Evolutionary conservation across 2,329 filamentous ascomycete genomes (phyloP), one percentile per base, ranked within the genome.

Genomic region (Diaporthe aspalathi): DNA sequence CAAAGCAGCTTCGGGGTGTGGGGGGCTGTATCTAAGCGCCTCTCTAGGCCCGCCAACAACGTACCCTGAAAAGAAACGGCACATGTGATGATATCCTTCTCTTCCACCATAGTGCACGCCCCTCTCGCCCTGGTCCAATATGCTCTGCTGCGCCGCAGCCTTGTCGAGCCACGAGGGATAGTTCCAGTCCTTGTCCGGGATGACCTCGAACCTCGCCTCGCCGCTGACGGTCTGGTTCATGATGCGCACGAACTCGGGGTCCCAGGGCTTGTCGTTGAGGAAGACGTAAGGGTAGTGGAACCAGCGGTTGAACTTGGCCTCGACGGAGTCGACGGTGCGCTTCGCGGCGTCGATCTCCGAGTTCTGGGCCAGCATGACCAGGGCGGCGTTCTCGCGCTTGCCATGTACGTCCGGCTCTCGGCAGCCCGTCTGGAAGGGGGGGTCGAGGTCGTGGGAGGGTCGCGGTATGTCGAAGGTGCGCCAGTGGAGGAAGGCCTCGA

Each of bases 361-460:
- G 74, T 86, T 86, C 47, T 83, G 83, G 66, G 82, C 83, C 69
- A 86, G 77, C 83, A 85, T 85, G 52, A 86, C 81, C 38, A 86
- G 73, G 45, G 80, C 81, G 66, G 83, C 84, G 71, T 83, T 84
- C 75, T 84, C 83, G 73, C 84, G 82, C 49, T 20, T 40, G 14
- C 49, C 66, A 22, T 38, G 52, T 43, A 79, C 27, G 3, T 29
- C 11, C 6, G 83, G 83, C 72, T 83, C 80, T 67, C 81, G 82
- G 74, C 83, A 84, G 16, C 78, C 76, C 1, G 77, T 80, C 73
- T 79, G 78, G 74, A 84, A 84, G 73, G 82, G 81, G 27, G 77
- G 73, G 74, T 84, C 83, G 75, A 83, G 81, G 67, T 81, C 78
- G 67, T 73, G 71, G n/a, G 75, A 71, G 0, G 83, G 82, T 17